Percentiles rank a stretch among this genome's conserved stretches.
Conservation (phyloP, 331 rosid genomes). For the Malus hybrid region DNA sequence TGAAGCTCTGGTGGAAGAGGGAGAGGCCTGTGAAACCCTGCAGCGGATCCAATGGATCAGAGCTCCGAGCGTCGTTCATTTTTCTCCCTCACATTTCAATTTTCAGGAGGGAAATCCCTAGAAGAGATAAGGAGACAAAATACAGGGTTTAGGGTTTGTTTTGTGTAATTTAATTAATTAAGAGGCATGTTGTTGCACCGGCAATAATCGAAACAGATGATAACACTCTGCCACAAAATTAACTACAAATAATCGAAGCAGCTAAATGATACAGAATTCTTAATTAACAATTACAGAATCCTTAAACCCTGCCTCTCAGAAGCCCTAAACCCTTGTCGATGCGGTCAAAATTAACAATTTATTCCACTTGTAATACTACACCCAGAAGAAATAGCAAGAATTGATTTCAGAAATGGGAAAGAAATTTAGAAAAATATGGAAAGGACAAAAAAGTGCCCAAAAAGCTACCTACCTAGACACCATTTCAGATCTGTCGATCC, state of each 20-base stretch:
- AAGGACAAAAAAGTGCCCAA: neutral
- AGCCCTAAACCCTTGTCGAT: neutral
- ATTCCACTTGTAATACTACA: neutral
- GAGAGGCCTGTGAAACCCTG: slow-evolving; percentile 37
- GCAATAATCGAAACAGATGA: neutral
- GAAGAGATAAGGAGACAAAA: neutral
- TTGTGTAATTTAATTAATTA: neutral
- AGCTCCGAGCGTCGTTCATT: slow-evolving; percentile 29
- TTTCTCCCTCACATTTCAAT: neutral
- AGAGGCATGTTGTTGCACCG: neutral
- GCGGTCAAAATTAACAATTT: neutral
- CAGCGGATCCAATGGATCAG: slow-evolving; percentile 46
- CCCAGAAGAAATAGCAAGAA: neutral
- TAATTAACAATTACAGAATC: neutral
- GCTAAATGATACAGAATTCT: neutral
- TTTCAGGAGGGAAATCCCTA: neutral
- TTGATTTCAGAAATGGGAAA: neutral
- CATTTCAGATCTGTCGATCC: neutral
- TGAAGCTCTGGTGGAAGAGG: slow-evolving; percentile 34
- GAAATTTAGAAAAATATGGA: too few relatives aligned
- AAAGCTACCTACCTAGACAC: neutral
- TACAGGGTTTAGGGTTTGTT: neutral
- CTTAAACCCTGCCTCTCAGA: neutral
- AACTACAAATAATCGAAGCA: neutral
- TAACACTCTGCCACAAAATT: neutral